phyloP scores from a whole-genome alignment of 257 asterid species.

The Galeopsis tetrahit region DNA sequence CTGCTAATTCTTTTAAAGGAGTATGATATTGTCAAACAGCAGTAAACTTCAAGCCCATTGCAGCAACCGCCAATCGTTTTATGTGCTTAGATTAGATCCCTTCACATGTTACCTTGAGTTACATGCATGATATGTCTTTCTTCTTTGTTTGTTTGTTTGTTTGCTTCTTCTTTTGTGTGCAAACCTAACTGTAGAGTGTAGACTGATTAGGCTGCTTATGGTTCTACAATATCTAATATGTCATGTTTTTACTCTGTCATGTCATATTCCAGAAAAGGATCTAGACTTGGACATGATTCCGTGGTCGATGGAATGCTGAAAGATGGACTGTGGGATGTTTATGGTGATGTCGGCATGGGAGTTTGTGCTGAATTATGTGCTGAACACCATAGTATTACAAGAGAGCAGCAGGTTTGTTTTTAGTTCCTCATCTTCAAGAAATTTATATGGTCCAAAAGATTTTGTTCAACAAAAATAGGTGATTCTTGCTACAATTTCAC shows the following conservation, averaged over 20 bases:
- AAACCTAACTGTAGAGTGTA: background rate
- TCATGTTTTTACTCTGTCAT: conserved; percentile 28
- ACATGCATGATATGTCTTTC: background rate
- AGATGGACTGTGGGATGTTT: conserved; percentile 98
- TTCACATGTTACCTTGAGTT: conserved; percentile 9
- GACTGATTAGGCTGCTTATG: conserved; percentile 4
- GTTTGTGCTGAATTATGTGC: conserved; percentile 98
- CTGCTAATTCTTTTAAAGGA: background rate
- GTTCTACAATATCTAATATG: background rate
- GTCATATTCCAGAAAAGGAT: conserved; percentile 79
- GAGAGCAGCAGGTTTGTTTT: conserved; percentile 89
- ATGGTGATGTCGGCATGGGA: conserved; percentile 93
- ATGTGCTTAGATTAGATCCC: background rate
- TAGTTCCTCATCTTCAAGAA: conserved; percentile 11
- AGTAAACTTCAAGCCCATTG: conserved; percentile 15
- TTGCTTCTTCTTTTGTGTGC: background rate
- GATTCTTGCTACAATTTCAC: conserved; percentile 1
- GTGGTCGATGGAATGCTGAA: conserved; percentile 98
- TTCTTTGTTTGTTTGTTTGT: background rate
- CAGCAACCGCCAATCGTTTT: background rate
- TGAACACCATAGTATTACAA: conserved; percentile 73
- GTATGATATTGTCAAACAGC: background rate
- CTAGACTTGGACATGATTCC: conserved; percentile 96
- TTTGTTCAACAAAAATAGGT: background rate
- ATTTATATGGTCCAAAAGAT: conserved; percentile 4